phyloP scores from a whole-genome alignment of 768 basidiomycete species.

The Galerina sulciceps region DNA sequence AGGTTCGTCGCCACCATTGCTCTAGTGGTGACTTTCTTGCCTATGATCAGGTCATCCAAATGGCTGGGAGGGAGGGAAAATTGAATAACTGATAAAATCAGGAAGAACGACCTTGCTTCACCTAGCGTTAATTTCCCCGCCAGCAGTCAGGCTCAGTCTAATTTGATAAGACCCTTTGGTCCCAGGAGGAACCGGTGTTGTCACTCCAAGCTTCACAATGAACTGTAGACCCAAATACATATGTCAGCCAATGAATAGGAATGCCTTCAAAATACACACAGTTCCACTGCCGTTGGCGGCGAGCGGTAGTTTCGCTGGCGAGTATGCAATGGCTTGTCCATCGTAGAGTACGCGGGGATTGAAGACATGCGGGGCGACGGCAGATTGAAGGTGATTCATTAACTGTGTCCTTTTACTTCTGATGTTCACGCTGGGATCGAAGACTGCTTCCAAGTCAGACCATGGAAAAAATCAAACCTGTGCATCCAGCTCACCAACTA shows the following conservation, averaged over 20 bases:
- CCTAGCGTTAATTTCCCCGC: slow-evolving; percentile 39
- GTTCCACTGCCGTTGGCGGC: background rate
- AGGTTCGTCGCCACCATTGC: slow-evolving; percentile 46
- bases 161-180: slow-evolving; percentile 34
- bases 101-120: slow-evolving; percentile 28
- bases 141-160: slow-evolving; percentile 40
- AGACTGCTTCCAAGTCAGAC: background rate
- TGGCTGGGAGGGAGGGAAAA: slow-evolving; percentile 23
- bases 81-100: background rate
- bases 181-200: background rate
- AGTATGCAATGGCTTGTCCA: slow-evolving; percentile 45
- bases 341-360: slow-evolving; percentile 51
- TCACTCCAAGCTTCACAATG: slow-evolving; percentile 7
- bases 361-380: slow-evolving; percentile 37
- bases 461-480: background rate
- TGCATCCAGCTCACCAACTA: background rate
- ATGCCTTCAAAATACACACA: slow-evolving; percentile 25
- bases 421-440: slow-evolving; percentile 2
- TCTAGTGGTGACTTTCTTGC: slow-evolving; percentile 19
- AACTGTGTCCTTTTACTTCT: slow-evolving; percentile 20
- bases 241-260: background rate
- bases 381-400: slow-evolving; percentile 43
- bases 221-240: background rate
- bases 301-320: slow-evolving; percentile 22
- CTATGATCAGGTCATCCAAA: slow-evolving; percentile 25